Evolutionary conservation across 2,329 filamentous ascomycete genomes (phyloP).

Genomic region (Stylonectria norvegica): DNA sequence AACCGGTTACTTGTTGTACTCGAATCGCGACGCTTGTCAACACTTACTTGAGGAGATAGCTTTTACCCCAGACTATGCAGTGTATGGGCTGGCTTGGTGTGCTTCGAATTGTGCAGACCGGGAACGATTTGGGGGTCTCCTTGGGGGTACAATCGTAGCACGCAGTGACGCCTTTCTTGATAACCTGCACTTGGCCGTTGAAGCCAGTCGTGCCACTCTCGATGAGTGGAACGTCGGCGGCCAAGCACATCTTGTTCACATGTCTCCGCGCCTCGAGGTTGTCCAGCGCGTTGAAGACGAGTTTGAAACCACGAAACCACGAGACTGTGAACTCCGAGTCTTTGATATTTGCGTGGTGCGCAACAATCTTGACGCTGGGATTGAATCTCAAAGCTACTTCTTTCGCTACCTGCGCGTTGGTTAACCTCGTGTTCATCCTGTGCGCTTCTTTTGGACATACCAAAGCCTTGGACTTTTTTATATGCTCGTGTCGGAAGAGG

Average conservation of each 20-base stretch:
- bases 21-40: constrained; percentile 1
- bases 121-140: constrained; percentile 85
- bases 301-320: constrained; percentile 78
- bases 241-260: constrained; percentile 96
- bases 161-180: constrained; percentile 85
- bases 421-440: constrained; percentile 17
- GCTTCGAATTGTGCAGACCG: constrained; percentile 94
- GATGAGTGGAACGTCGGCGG: constrained; percentile 83
- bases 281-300: constrained; percentile 96
- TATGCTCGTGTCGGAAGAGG: constrained; percentile 92
- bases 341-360: constrained; percentile 94
- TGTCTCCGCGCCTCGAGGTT: constrained; percentile 91
- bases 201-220: constrained; percentile 98
- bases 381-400: constrained; percentile 90
- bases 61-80: constrained; percentile 98
- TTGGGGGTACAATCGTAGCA: constrained; percentile 96
- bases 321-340: constrained; percentile 78
- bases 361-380: constrained; percentile 78
- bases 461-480: constrained; percentile 93
- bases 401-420: constrained; percentile 69
- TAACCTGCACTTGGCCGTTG: constrained; percentile 95
- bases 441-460: constrained; percentile 47
- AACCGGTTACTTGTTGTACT: no score
- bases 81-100: constrained; percentile 96
- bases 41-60: constrained; percentile 76